Percentiles rank a stretch among this genome's conserved stretches.
phyloP scores from a whole-genome alignment of 768 basidiomycete species.

The Suillus fuscotomentosus region DNA sequence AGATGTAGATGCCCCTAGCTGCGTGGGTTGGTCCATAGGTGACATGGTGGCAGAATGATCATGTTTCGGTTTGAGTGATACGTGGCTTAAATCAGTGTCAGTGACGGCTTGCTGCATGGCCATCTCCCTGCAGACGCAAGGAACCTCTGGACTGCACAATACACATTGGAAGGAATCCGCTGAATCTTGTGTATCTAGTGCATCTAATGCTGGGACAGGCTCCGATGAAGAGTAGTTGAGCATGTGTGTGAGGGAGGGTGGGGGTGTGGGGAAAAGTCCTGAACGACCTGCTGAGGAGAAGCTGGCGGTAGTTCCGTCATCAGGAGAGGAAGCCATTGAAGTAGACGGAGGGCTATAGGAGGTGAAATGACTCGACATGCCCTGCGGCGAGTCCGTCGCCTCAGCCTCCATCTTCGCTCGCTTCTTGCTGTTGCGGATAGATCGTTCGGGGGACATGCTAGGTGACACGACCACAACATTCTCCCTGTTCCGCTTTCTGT shows the following conservation, averaged over 20 bases:
- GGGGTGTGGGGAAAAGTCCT: conserved; percentile 28
- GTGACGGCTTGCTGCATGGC: conserved; percentile 45
- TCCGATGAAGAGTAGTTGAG: conserved; percentile 37
- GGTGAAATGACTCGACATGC: conserved; percentile 14
- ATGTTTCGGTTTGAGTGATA: conserved; percentile 12
- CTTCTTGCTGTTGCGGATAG: conserved; percentile 32
- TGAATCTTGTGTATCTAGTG: conserved; percentile 21
- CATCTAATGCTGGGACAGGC: conserved; percentile 33
- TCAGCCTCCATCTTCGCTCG: conserved; percentile 32
- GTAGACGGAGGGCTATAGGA: conserved; percentile 39
- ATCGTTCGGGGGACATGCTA: conserved; percentile 19
- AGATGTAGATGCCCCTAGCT: conserved; percentile 25
- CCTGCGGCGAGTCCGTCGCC: conserved; percentile 15
- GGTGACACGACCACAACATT: conserved; percentile 40
- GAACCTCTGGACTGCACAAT: conserved; percentile 66
- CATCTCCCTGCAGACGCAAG: conserved; percentile 79
- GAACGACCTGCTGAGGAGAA: conserved; percentile 32
- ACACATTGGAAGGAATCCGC: conserved; percentile 52
- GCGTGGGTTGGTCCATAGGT: conserved; percentile 27
- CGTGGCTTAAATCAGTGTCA: conserved; percentile 11
- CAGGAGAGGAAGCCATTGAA: conserved; percentile 53
- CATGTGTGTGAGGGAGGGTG: conserved; percentile 27
- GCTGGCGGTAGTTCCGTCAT: conserved; percentile 29
- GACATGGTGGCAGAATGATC: conserved; percentile 15
- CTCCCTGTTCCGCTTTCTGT: conserved; percentile 61